Base-by-base conservation (phyloP, 345 rosid species). In the Euphorbia lathyris region DNA sequence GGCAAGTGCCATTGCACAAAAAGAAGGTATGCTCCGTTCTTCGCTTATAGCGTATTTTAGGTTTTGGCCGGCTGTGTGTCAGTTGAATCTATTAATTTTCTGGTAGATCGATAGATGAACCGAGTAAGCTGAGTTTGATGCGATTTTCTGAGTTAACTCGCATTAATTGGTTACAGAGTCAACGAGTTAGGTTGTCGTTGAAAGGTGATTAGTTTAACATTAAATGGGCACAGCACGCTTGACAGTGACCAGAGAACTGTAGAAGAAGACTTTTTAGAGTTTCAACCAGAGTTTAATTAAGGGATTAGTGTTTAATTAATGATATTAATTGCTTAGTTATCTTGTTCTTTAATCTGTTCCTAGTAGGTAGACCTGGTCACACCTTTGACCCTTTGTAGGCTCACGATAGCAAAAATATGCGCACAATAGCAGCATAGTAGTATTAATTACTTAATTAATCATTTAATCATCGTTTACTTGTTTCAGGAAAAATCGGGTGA, bases 1-100 rank as follows among this genome's bases (percentile, higher is more conserved):
- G 87, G 86, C 74, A 89, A 84, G 83, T 94, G 97, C 77, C 96
- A 88, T 75, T 95, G 99, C 84, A 83, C 99, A 63, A 92, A 88
- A 65, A 86, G 84, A 81, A 90, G 96, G 98, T 94, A 85, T 7
- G 67, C 29, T 11, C 38, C 62, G 16, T 38, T 69, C 59, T 47
- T 69, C 20, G 59, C 69, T 61, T 17, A 2, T 50, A 45, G 65
- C 63, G 66, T 56, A 50, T 50, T 81, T 71, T 75, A 67, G 74
- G 30, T 40, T 73, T 70, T 62, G 55, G 51, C 60, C 7, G 63
- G 9, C 43, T n/a, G n/a, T 0, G 29, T 23, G 17, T 23, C 17
- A 17, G n/a, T 53, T 52, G 45, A n/a, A n/a, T 12, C 45, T 7
- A 6, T 2, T 40, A 40, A 12, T 55, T 4, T 4, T 10, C n/a